phyloP scores from a whole-genome alignment of 192 early-diverging fungal genomes.

The Jimgerdemannia flammicorona region DNA sequence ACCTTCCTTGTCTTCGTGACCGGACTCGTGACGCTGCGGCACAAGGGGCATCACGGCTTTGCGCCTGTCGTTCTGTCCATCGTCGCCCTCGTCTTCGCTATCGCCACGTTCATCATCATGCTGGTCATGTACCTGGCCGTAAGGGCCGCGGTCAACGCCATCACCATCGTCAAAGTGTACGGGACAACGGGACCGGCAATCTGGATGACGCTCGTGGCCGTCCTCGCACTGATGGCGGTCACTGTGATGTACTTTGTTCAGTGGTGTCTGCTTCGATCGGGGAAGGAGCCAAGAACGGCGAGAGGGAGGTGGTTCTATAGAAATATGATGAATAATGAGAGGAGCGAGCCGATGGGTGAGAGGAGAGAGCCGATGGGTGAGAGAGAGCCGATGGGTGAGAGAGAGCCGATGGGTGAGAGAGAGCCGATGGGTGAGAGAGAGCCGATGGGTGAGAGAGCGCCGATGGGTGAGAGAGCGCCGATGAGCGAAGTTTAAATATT shows the following conservation, averaged over 20 bases:
- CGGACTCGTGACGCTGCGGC: neutral
- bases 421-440: too few species aligned
- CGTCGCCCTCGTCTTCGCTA: neutral
- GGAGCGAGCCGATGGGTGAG: too few species aligned
- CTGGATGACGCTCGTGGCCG: conserved; percentile 2
- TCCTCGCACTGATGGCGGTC: neutral
- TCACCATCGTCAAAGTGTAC: neutral
- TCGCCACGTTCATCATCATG: conserved; percentile 1
- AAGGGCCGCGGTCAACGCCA: neutral
- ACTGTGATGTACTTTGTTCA: neutral
- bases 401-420: too few species aligned
- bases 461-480: too few species aligned
- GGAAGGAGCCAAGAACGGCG: neutral
- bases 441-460: too few species aligned
- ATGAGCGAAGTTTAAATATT: too few species aligned
- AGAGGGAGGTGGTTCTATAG: neutral
- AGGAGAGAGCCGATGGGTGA: too few species aligned
- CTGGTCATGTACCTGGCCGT: neutral
- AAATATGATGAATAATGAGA: neutral
- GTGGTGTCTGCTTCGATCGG: neutral
- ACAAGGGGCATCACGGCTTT: neutral
- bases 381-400: too few species aligned
- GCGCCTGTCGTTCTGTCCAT: neutral
- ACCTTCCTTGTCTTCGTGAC: neutral
- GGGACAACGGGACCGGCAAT: neutral